Conservation (phyloP, 2,329 filamentous ascomycete species). For the Chalaropsis thielavioides region DNA sequence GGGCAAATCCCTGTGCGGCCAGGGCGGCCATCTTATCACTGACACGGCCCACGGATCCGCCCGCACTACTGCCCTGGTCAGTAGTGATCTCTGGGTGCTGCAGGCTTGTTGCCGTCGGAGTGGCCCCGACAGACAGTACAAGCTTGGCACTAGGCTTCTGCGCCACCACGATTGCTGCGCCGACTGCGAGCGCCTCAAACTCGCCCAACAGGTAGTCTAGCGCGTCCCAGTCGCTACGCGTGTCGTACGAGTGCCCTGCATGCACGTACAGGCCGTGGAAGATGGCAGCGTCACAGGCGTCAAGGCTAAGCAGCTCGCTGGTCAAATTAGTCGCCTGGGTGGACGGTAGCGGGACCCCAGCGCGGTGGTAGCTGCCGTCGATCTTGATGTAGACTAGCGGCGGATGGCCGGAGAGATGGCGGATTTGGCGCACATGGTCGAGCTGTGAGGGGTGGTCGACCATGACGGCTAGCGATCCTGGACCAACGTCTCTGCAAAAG, state of each 20-base stretch:
- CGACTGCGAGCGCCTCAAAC: slow-evolving; percentile 30
- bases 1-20: slow-evolving; percentile 19
- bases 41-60: slow-evolving; percentile 22
- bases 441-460: slow-evolving; percentile 55
- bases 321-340: slow-evolving; percentile 34
- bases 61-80: slow-evolving; percentile 17
- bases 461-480: slow-evolving; percentile 46
- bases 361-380: slow-evolving; percentile 57
- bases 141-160: slow-evolving; percentile 25
- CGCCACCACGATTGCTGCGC: background rate
- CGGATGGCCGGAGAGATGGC: slow-evolving; percentile 29
- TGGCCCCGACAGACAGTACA: slow-evolving; percentile 58
- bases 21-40: slow-evolving; percentile 28
- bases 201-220: slow-evolving; percentile 46
- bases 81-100: slow-evolving; percentile 35
- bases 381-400: slow-evolving; percentile 56
- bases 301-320: slow-evolving; percentile 29
- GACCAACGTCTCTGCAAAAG: slow-evolving; percentile 41
- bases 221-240: slow-evolving; percentile 39
- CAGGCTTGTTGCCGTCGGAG: slow-evolving; percentile 54
- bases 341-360: slow-evolving; percentile 45
- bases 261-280: slow-evolving; percentile 59
- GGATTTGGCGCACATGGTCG: slow-evolving; percentile 30
- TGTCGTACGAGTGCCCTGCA: slow-evolving; percentile 55
- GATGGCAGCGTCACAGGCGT: slow-evolving; percentile 26